Base-by-base conservation (phyloP, 2,329 filamentous ascomycete genomes). In the Botrytis cinerea region DNA sequence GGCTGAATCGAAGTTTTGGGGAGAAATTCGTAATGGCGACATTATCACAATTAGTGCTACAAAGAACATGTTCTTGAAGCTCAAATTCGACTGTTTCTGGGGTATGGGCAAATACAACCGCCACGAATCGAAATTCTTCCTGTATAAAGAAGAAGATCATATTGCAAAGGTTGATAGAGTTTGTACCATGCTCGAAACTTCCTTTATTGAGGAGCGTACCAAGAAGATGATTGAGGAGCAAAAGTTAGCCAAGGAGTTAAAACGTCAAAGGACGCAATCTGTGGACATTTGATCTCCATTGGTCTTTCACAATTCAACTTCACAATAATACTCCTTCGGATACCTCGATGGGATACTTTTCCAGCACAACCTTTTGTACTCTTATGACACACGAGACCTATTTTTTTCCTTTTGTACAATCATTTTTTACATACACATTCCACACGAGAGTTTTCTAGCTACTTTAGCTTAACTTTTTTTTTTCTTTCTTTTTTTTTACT, bases 21-120 rank as follows among this genome's bases (percentile, higher is more conserved):
- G 92, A 40, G 89, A 90, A 72, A 82, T 98, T 22, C 89, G 94
- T 80, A 89, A 92, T 48, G 93, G 93, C 1, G 95, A 98, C 80
- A 85, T 89, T 38, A 87, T 98, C 66, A 88, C 90, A 2, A 88
- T 97, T 10, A 97, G 90, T 86, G 78, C 79, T 63, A 82, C 80
- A 51, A 73, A 64, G 0, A 63, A 71, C 16, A 81, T 85, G 73
- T 73, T 74, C 51, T 77, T 75, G 18, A 75, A 74, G 32, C 78
- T 80, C 35, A 72, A 74, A 48, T 81, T 81, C 57, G 79, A 81
- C 35, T 81, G 80, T 66, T 80, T 75, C 59, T 79, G 76, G 77
- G 79, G 80, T 9, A 74, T 73, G 46, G 80, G 78, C 5, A 79
- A 77, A 72, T 68, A 75, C 25, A 46, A 38, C 25, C 74, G 79